phyloP scores from a whole-genome alignment of 306 rosid genomes.

The Oemleria cerasiformis region DNA sequence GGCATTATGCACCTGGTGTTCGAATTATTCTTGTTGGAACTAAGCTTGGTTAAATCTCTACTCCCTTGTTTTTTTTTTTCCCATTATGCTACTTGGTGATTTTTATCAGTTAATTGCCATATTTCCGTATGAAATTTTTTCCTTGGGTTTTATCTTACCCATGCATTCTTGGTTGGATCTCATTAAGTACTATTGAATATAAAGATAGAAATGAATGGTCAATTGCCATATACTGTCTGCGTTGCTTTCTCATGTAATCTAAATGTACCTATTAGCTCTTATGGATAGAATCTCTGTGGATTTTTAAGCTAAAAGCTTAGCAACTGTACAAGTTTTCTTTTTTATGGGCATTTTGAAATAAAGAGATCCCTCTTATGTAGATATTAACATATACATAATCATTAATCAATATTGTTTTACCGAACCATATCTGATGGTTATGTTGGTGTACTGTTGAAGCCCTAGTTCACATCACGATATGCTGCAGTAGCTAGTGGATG shows the following conservation, averaged over 20 bases:
- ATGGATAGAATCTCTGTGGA: background rate
- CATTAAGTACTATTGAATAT: background rate
- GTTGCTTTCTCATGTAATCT: background rate
- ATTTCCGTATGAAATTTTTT: background rate
- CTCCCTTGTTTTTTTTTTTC: conserved; percentile 18
- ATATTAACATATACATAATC: background rate
- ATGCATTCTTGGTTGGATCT: background rate
- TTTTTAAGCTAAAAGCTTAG: background rate
- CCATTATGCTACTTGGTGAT: background rate
- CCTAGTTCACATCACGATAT: background rate
- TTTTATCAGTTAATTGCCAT: no score
- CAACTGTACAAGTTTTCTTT: background rate
- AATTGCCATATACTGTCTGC: background rate
- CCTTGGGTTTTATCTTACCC: background rate
- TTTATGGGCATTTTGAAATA: background rate
- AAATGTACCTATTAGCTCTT: background rate
- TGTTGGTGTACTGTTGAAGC: background rate
- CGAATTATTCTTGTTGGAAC: conserved; percentile 96
- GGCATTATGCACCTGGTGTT: conserved; percentile 98
- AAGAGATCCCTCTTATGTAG: background rate
- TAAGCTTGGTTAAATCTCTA: conserved; percentile 80
- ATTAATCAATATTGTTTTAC: background rate
- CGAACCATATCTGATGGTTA: background rate
- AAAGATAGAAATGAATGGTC: background rate
- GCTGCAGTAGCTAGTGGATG: conserved; percentile 2